Percentiles rank a stretch among this genome's conserved stretches.
These are phyloP conservation scores for Chaetomidium leptoderma DNA, from an alignment of 495 filamentous ascomycete species.

Conservation along the genomic window DNA sequence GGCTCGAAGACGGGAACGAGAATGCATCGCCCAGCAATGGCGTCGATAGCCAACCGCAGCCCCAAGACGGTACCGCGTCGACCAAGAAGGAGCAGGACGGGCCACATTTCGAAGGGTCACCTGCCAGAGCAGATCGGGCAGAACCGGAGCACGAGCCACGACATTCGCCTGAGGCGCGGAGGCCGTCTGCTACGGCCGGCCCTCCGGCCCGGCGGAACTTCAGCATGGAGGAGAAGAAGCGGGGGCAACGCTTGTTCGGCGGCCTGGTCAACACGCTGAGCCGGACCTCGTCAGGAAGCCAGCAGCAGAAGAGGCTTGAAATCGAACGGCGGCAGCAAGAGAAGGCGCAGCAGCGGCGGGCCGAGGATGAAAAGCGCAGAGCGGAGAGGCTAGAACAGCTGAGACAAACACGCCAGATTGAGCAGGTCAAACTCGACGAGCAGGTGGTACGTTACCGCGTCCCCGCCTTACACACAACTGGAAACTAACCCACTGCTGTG, in stretches of 20 bases:
- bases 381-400: constrained; percentile 59
- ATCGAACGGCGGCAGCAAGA: constrained; percentile 88
- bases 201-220: constrained; percentile 41
- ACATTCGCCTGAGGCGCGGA: constrained; percentile 11
- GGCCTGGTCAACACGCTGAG: constrained; percentile 82
- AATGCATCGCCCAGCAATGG: neutral
- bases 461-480: neutral
- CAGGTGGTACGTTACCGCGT: constrained; percentile 57
- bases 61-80: neutral
- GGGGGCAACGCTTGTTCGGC: constrained; percentile 86
- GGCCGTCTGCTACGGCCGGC: constrained; percentile 5
- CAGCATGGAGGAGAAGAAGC: constrained; percentile 73
- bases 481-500: constrained; percentile 25
- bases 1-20: constrained; percentile 9
- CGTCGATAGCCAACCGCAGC: neutral
- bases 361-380: constrained; percentile 60
- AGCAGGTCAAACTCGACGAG: constrained; percentile 75
- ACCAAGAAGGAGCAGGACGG: neutral
- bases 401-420: constrained; percentile 53
- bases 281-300: constrained; percentile 61
- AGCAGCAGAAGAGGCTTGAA: constrained; percentile 74
- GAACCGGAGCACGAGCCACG: neutral
- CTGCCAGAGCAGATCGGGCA: neutral
- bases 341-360: constrained; percentile 69
- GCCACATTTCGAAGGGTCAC: neutral